These are phyloP conservation scores for Colletotrichum sp. DNA, from an alignment of 2,329 filamentous ascomycete species.

Conservation along the genomic window DNA sequence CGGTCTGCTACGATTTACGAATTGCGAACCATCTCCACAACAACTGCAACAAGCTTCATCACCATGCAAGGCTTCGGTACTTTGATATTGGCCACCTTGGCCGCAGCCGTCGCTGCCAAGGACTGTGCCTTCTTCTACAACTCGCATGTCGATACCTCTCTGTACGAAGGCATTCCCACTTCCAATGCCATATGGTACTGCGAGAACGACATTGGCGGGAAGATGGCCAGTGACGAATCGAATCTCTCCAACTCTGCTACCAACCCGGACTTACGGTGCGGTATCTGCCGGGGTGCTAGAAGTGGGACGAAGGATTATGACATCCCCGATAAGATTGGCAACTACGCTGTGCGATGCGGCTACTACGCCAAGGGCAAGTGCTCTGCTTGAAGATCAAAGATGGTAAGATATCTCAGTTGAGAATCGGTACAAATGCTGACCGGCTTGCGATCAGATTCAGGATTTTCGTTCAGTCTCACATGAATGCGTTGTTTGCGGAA, in stretches of 20 bases:
- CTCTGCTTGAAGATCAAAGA: not conserved
- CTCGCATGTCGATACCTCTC: not conserved
- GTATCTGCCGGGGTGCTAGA: not conserved
- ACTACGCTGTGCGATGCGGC: not conserved
- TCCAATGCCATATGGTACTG: not conserved
- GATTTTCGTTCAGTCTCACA: not conserved
- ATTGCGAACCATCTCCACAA: not conserved
- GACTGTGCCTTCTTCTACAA: not conserved
- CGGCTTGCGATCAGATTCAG: not conserved
- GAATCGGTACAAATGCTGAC: not conserved
- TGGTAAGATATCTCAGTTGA: not conserved
- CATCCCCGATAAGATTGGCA: not conserved
- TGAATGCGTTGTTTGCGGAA: not conserved
- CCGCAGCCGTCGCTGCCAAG: not conserved
- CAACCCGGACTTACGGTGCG: not conserved
- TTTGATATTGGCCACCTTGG: not conserved
- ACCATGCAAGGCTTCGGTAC: not conserved
- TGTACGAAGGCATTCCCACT: not conserved
- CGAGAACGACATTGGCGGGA: not conserved
- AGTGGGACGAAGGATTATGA: not conserved
- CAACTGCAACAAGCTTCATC: not conserved
- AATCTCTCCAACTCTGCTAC: not conserved
- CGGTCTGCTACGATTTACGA: not conserved
- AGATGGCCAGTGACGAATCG: not conserved
- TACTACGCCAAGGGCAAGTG: not conserved